These are phyloP conservation scores for Silene conica DNA, from an alignment of 148 eudicot species.

Conservation along the genomic window DNA sequence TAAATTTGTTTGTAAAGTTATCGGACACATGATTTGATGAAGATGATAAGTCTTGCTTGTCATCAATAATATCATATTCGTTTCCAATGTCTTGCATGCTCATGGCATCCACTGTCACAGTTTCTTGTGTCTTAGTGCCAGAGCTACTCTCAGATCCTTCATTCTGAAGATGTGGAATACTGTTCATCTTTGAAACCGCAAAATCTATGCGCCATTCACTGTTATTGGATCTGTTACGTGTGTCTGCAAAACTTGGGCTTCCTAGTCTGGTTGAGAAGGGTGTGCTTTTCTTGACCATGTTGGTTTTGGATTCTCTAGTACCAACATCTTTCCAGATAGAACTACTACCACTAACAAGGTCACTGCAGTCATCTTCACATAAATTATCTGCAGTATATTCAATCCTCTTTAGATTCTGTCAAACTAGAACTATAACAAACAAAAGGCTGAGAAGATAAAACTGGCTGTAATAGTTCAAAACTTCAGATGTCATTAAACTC, in stretches of 20 bases:
- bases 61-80: constrained; percentile 59
- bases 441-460: not conserved
- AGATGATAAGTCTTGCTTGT: constrained; percentile 68
- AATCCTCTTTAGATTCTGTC: not conserved
- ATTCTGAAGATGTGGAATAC: constrained; percentile 32
- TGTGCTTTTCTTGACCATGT: constrained; percentile 37
- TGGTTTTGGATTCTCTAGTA: constrained; percentile 34
- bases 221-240: constrained; percentile 33
- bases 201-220: constrained; percentile 67
- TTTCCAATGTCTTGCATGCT: constrained; percentile 42
- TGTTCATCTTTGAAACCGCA: constrained; percentile 48
- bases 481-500: not conserved
- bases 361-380: constrained; percentile 44
- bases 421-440: not conserved
- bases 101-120: constrained; percentile 42
- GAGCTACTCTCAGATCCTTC: constrained; percentile 67
- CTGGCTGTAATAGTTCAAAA: not conserved
- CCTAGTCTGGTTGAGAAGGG: constrained; percentile 41
- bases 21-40: constrained; percentile 50
- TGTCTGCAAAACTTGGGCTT: constrained; percentile 32
- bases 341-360: constrained; percentile 44
- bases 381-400: constrained; percentile 49
- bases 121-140: constrained; percentile 48
- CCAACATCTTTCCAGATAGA: constrained; percentile 43
- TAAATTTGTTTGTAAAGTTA: constrained; percentile 40